phyloP scores from a whole-genome alignment of 176 grass and related monocot genomes.

The Hsuehochloa calcarea region DNA sequence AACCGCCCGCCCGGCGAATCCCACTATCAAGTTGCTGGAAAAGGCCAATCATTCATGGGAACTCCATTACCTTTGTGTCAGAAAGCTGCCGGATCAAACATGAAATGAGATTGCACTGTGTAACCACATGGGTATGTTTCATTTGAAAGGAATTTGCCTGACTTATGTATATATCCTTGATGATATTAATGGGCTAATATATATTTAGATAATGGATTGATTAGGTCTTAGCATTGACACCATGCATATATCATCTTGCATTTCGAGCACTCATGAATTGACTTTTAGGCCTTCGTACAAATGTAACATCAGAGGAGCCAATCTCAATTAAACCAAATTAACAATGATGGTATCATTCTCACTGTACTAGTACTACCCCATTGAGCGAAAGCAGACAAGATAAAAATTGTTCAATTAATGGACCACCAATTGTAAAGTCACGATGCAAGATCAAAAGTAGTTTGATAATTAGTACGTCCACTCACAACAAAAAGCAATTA shows the following conservation, averaged over 20 bases:
- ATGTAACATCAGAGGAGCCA: background rate
- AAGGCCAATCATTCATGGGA: background rate
- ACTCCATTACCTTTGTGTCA: background rate
- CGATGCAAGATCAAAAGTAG: conserved; percentile 9
- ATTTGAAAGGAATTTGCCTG: background rate
- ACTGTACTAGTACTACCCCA: too few species aligned
- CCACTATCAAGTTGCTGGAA: background rate
- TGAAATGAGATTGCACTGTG: background rate
- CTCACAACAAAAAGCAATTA: background rate
- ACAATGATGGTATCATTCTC: background rate
- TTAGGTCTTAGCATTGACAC: background rate
- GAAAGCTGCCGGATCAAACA: background rate
- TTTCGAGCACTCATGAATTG: background rate
- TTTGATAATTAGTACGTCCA: conserved; percentile 7
- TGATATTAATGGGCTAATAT: background rate
- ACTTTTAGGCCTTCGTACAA: background rate
- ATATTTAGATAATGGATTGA: background rate
- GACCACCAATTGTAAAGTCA: background rate
- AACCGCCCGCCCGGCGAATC: background rate
- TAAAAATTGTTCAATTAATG: background rate
- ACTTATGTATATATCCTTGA: background rate
- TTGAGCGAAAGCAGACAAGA: background rate
- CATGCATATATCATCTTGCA: conserved; percentile 13
- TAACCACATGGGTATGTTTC: background rate
- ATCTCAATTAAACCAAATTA: background rate